Evolutionary conservation across 345 rosid genomes (phyloP), one percentile per base, ranked within the genome.

Genomic region (Citrus maxima): DNA sequence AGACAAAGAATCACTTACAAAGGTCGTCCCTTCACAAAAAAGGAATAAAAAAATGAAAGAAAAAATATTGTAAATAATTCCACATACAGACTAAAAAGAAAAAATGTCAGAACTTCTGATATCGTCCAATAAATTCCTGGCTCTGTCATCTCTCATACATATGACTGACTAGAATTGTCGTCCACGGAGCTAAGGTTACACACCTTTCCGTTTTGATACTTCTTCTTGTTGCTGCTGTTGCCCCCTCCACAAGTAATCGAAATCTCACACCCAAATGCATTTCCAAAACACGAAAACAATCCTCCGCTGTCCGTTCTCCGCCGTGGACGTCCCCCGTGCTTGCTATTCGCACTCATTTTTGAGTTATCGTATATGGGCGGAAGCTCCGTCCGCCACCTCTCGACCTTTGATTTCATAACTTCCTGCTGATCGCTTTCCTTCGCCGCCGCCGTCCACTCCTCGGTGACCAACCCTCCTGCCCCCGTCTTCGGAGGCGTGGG

Each of bases 201-300:
- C 5, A 84, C 88, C 78, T 84, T 85, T 16, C 86, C 84, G 0
- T 81, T 84, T 1, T 73, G 81, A 34, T 80, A 51, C 77, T 81
- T 84, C 84, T 86, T 86, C 60, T 80, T 81, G 70, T 73, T 82
- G 54, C 63, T 81, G 64, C 83, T 70, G 25, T 80, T 70, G 54
- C 83, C 78, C 49, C 92, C 92, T 1, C 99, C 98, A 9, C 98
- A 97, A 25, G 94, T 89, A 8, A 97, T 92, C 46, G 98, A 90
- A 28, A 97, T 90, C 78, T 97, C 97, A 10, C 88, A 86, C 7
- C 99, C 98, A 32, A 89, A 89, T 4, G 85, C 92, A 10, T 80
- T 96, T 0, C 98, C 93, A 38, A 97, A 94, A 78, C 99, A 97
- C 0, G 98, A 90, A 78, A 94, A 96, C 87, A 90, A 72, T 14